Conservation (phyloP, 768 basidiomycete genomes). For the Steccherinum ochraceum region DNA sequence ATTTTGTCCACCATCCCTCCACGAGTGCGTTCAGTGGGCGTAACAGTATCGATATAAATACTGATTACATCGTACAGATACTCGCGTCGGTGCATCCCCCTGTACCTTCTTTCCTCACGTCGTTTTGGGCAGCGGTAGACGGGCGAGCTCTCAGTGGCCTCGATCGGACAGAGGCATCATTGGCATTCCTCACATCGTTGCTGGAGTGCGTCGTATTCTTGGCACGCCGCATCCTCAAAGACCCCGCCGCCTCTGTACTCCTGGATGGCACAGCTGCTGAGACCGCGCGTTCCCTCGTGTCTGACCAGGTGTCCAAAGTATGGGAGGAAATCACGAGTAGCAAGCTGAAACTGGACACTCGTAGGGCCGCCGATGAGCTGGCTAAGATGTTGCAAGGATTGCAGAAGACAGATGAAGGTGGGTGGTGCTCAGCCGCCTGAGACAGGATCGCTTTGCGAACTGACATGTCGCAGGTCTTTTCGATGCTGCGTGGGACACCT, state of each 20-base stretch:
- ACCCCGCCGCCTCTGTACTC: conserved; percentile 10
- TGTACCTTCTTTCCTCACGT: conserved; percentile 52
- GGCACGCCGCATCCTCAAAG: conserved; percentile 32
- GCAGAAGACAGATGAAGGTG: conserved; percentile 22
- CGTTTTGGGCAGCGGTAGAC: conserved; percentile 82
- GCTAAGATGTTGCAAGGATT: conserved; percentile 33
- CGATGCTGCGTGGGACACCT: conserved; percentile 38
- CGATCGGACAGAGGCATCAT: conserved; percentile 42
- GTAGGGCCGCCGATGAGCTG: conserved; percentile 36
- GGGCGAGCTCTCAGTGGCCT: conserved; percentile 57
- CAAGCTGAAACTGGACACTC: conserved; percentile 41
- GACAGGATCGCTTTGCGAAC: background rate
- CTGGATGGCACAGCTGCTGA: background rate
- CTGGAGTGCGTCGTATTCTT: conserved; percentile 68
- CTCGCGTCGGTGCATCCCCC: conserved; percentile 18
- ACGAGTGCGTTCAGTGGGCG: conserved; percentile 35
- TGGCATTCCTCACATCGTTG: conserved; percentile 63
- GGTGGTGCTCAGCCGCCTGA: background rate
- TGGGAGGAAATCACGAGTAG: conserved; percentile 42
- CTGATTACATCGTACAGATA: conserved; percentile 25
- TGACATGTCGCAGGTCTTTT: conserved; percentile 35
- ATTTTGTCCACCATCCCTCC: conserved; percentile 77
- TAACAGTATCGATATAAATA: background rate
- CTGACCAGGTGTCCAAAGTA: conserved; percentile 36
- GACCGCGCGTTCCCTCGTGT: conserved; percentile 29